These are phyloP conservation scores for Suillus weaverae DNA, from an alignment of 768 basidiomycete species.

Conservation along the genomic window DNA sequence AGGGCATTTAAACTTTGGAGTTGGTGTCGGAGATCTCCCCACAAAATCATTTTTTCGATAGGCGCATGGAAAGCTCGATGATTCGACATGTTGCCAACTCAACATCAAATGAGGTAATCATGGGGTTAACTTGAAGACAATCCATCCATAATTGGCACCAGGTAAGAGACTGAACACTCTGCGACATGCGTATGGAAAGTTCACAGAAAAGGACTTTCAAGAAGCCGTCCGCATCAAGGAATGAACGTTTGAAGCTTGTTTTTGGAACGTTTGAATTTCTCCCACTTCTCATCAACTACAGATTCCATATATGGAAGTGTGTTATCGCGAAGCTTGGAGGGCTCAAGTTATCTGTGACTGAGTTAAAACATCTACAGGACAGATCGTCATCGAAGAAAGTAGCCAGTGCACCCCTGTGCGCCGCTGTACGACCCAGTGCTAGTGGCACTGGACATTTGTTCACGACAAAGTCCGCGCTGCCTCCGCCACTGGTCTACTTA, in stretches of 20 bases:
- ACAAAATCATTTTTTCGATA: background rate
- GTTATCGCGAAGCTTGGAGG: background rate
- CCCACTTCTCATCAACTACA: conserved; percentile 20
- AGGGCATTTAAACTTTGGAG: background rate
- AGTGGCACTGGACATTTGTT: background rate
- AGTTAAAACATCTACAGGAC: background rate
- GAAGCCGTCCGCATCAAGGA: background rate
- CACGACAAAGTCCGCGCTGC: background rate
- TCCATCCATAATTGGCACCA: background rate
- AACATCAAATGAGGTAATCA: background rate
- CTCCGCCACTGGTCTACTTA: background rate
- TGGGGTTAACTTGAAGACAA: background rate
- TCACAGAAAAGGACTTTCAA: background rate
- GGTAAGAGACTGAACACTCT: background rate
- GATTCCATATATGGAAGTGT: conserved; percentile 29
- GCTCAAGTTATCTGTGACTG: too few relatives aligned
- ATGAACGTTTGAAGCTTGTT: background rate
- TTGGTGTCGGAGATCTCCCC: background rate
- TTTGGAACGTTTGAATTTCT: background rate
- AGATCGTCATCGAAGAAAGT: background rate
- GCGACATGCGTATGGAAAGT: background rate
- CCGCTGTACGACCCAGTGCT: background rate
- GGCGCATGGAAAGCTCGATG: too few relatives aligned
- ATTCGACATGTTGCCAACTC: background rate
- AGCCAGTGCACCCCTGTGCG: too few relatives aligned